Conservation (phyloP, 371 early-diverging fungal genomes). For the Gilbertella persicaria region DNA sequence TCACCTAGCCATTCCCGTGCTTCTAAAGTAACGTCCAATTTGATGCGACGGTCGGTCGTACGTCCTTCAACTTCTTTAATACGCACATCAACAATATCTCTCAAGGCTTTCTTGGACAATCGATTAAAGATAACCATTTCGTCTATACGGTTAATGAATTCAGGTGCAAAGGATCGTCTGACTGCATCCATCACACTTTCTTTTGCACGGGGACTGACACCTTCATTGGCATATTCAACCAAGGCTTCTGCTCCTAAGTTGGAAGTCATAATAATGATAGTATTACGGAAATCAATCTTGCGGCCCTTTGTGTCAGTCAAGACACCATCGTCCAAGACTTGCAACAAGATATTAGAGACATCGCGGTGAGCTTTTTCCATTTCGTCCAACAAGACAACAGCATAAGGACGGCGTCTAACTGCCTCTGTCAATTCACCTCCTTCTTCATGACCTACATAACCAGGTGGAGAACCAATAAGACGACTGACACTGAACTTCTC, state of each 20-base stretch:
- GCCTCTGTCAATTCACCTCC: slow-evolving; percentile 93
- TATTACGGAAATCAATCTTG: slow-evolving; percentile 89
- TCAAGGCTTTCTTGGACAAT: slow-evolving; percentile 59
- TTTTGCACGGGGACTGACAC: slow-evolving; percentile 55
- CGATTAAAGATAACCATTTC: slow-evolving; percentile 77
- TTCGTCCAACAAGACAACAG: slow-evolving; percentile 92
- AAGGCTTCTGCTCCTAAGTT: slow-evolving; percentile 80
- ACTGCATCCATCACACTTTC: slow-evolving; percentile 73
- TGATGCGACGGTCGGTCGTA: slow-evolving; percentile 75
- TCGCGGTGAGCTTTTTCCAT: slow-evolving; percentile 91
- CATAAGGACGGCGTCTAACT: slow-evolving; percentile 85
- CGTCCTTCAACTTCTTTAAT: slow-evolving; percentile 74
- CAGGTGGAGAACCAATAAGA: slow-evolving; percentile 91
- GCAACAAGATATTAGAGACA: slow-evolving; percentile 75
- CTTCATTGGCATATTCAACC: slow-evolving; percentile 49
- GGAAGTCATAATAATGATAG: slow-evolving; percentile 91
- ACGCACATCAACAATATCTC: slow-evolving; percentile 81
- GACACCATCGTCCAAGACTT: slow-evolving; percentile 91
- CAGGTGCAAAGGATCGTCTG: slow-evolving; percentile 82
- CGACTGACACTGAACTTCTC: slow-evolving; percentile 68
- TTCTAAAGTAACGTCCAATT: slow-evolving; percentile 63
- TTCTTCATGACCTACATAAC: slow-evolving; percentile 82
- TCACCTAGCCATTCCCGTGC: slow-evolving; percentile 81
- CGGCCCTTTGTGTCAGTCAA: slow-evolving; percentile 86
- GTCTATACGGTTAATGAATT: slow-evolving; percentile 92